phyloP scores from a whole-genome alignment of 768 basidiomycete species.

The Hericium alpestre region DNA sequence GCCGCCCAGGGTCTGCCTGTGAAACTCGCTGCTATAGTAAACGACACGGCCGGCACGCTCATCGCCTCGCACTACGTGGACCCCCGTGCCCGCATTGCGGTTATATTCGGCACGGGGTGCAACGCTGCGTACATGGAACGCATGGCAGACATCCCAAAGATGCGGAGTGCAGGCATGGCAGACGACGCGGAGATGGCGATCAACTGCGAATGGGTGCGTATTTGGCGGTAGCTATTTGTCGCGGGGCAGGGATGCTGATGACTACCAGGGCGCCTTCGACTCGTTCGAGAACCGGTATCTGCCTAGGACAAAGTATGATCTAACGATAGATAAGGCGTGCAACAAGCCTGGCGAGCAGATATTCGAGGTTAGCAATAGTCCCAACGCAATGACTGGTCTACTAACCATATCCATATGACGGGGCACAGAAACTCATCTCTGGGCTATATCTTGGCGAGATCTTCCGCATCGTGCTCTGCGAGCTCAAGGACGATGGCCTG shows the following conservation, averaged over 20 bases:
- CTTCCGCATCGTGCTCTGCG: constrained; percentile 82
- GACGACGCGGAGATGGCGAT: constrained; percentile 73
- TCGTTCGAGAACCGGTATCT: constrained; percentile 91
- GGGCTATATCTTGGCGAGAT: constrained; percentile 96
- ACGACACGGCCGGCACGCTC: constrained; percentile 95
- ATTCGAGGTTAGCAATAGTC: constrained; percentile 52
- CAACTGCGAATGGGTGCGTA: constrained; percentile 84
- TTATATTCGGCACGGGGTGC: constrained; percentile 96
- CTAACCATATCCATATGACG: constrained; percentile 1
- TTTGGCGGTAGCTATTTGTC: neutral
- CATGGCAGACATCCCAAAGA: constrained; percentile 76
- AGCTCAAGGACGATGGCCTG: constrained; percentile 93
- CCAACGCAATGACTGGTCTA: neutral
- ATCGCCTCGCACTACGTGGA: constrained; percentile 96
- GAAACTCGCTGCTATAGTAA: constrained; percentile 78
- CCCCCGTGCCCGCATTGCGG: constrained; percentile 81
- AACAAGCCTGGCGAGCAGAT: constrained; percentile 97
- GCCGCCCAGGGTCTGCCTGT: constrained; percentile 63
- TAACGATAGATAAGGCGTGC: constrained; percentile 81
- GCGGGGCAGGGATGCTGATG: neutral
- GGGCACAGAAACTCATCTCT: constrained; percentile 80
- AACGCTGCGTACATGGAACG: constrained; percentile 98
- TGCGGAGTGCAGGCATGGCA: constrained; percentile 59
- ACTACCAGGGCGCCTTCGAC: constrained; percentile 83
- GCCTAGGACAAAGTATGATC: constrained; percentile 90